Base-by-base conservation (phyloP, 805 yeast species). In the Maudiozyma bulderi region DNA sequence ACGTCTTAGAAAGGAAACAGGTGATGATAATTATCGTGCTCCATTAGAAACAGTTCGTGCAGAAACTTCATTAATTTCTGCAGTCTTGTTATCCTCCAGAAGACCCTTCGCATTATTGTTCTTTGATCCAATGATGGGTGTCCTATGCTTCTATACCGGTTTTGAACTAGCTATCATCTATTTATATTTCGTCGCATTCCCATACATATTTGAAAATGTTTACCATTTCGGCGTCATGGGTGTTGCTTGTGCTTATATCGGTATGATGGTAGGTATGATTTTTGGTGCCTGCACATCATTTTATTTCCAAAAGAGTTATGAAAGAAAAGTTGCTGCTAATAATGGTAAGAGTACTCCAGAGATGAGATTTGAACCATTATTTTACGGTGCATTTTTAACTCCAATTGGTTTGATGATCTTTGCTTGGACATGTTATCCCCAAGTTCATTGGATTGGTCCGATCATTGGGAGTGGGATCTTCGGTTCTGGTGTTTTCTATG, bases 361-460 rank as follows among this genome's bases (percentile, higher is more conserved):
- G 63, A 67, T 69, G 30, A 71, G 83, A 60, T 72, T 84, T 51
- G 67, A 77, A 37, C 72, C 84, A 6, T 76, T 83, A 52, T 78
- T 80, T 60, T 61, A 78, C 50, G 93, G 90, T n/a, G 78, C 86
- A 0, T 66, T 81, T 28, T 67, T 76, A 28, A 68, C 82, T 51
- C 88, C 88, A 1, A 70, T 78, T 31, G 76, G 86, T 0, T 67
- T 86, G 47, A 83, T 85, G 70, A 84, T 89, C 77, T 71, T 85
- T 52, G 91, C 81, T 3, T 86, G 93, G 90, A 75, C 88, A 2
- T 75, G 81, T 28, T 75, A 76, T 55, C 48, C 64, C 0, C 60
- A 74, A 32, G 73, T 84, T 9, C 89, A 81, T 60, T 85, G 89
- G 88, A 80, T 83, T 59, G 86, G 76, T 1, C 82, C 93, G 5